Evolutionary conservation across 305 asterid genomes (phyloP), one percentile per base, ranked within the genome.

Genomic region (Fraxinus xanthoxyloides): DNA sequence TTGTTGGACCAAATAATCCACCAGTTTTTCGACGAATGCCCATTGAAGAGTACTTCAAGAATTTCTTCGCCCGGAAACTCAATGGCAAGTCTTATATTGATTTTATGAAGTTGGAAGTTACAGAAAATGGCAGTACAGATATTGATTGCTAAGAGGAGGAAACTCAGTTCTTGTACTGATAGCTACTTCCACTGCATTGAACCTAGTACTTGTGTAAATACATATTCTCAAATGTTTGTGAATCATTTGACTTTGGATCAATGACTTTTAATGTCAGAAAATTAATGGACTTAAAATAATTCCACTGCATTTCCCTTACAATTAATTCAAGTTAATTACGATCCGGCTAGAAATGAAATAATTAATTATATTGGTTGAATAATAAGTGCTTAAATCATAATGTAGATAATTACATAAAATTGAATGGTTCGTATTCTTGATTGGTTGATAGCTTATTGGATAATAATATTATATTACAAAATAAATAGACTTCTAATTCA

Each of bases 1-100:
- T 88, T 24, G 28, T 78, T 13, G 82, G 86, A 12, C 77, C 72
- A 0, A 3, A 84, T 4, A 86, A 80, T 73, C 90, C 88, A 19
- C 82, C 92, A 6, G 38, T 28, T 13, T 90, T 89, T 35, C 79
- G 70, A 8, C 80, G 84, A 24, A 77, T 86, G 8, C 85, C 86
- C 3, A 34, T 72, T 7, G 84, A 70, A 19, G 35, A 85, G 54
- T 90, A 83, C 75, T 85, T 85, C 81, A 89, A 83, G 80, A 81
- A 79, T 10, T 86, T 80, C 26, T 85, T 91, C 36, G 84, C 87
- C 1, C 43, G 85, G 77, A 78, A 89, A 78, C 90, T 91, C 24
- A 56, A 77, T 24, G 90, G 90, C 31, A 88, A 89, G 78, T 83
- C 90, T 48, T 79, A 88, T 63, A 80, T 87, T 77, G 90, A 89